Evolutionary conservation across 2,329 filamentous ascomycete species (phyloP), one percentile per base, ranked within the genome.

Genomic region (Pseudogymnoascus sp.): DNA sequence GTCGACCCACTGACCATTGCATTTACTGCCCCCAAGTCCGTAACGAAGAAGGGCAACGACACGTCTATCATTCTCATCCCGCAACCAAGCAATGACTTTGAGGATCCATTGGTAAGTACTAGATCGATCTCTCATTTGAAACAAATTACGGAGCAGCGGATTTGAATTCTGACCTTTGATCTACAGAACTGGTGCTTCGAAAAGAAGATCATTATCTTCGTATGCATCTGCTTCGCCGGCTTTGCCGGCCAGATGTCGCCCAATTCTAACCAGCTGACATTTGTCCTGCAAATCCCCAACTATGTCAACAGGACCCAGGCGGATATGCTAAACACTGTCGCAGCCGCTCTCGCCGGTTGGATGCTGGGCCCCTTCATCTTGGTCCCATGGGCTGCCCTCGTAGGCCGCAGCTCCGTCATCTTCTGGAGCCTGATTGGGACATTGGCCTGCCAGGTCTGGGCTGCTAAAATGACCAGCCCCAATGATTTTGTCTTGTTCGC

Each of bases 371-470:
- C 73, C 2, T 74, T 76, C 62, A 72, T 78, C 63, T 73, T 74
- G 58, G 72, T 72, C 10, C 75, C 76, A 0, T 65, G 77, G 4
- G 71, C 73, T 1, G 68, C 72, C 60, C 67, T 70, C 5, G 66
- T 76, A 14, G 75, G 75, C 26, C 72, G 75, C 37, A 72, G 72
- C 60, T 72, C 74, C 1, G 68, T 74, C 26, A 75, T 77, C 16
- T 74, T 78, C 66, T 77, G 73, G 73, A 73, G 72, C 41, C 59
- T 77, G 7, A 64, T 77, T 10, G 72, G 66, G n/a, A 69, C 69
- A 12, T 65, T 77, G 4, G 66, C 68, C 21, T 72, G 71, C 39
- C 72, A 76, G 62, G 67, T 77, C 33, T 78, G 75, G 75, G 72
- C 69, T 0, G 73, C 74, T 1, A 62, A 71, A 10, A 76, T 77